phyloP scores from a whole-genome alignment of 2,329 filamentous ascomycete species.

The Stemphylium vesicarium region DNA sequence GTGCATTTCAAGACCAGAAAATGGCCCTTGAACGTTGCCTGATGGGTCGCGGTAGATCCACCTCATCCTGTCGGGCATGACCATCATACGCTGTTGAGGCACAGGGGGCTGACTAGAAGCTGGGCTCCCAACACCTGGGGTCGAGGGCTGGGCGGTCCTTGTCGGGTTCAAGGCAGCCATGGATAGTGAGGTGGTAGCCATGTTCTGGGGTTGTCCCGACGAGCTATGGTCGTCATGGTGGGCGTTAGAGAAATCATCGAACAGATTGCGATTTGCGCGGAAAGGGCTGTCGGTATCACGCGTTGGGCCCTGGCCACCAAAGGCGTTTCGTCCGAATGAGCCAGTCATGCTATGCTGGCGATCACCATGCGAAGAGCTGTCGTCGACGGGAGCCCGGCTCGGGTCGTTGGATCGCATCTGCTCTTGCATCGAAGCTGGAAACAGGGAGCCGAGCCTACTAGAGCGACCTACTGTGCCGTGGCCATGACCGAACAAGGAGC shows the following conservation, averaged over 20 bases:
- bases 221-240: conserved; percentile 36
- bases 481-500: conserved; percentile 68
- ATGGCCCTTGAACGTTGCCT: conserved; percentile 89
- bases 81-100: conserved; percentile 83
- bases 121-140: conserved; percentile 53
- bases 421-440: conserved; percentile 87
- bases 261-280: conserved; percentile 45
- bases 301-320: conserved; percentile 51
- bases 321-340: conserved; percentile 68
- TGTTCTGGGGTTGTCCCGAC: conserved; percentile 25
- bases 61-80: conserved; percentile 98
- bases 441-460: conserved; percentile 85
- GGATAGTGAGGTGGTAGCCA: conserved; percentile 41
- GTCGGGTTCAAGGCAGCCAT: conserved; percentile 43
- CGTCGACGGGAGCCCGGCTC: conserved; percentile 62
- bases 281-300: conserved; percentile 52
- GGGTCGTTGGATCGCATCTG: conserved; percentile 73
- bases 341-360: conserved; percentile 61
- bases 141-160: conserved; percentile 42
- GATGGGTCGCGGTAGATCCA: conserved; percentile 98
- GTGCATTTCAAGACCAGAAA: conserved; percentile 97
- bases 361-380: conserved; percentile 51
- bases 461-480: conserved; percentile 72
- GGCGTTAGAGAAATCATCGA: conserved; percentile 48
- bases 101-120: conserved; percentile 72